Evolutionary conservation across 2,329 filamentous ascomycete species (phyloP).

Genomic region (Magnaporthiopsis incrustans): DNA sequence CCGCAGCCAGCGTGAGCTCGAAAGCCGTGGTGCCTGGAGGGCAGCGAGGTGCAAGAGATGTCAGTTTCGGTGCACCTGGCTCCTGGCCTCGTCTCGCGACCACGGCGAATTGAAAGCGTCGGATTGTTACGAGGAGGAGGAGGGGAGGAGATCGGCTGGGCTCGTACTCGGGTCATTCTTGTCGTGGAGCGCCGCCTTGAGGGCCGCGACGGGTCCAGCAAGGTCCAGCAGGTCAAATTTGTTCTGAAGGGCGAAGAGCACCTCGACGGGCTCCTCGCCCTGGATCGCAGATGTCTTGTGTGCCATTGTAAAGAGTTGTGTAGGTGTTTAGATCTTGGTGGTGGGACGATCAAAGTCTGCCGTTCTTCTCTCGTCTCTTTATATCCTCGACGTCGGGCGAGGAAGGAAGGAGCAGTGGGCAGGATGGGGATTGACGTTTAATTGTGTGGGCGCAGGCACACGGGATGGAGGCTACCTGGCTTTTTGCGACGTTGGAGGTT

Average conservation of each 20-base stretch:
- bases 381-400: too few species aligned
- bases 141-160: not conserved
- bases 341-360: not conserved
- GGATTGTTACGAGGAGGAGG: not conserved
- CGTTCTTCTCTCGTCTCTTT: not conserved
- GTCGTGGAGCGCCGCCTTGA: constrained; percentile 43
- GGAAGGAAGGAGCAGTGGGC: not conserved
- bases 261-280: constrained; percentile 48
- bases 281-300: constrained; percentile 50
- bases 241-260: constrained; percentile 52
- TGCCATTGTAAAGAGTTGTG: constrained; percentile 42
- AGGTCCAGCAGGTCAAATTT: constrained; percentile 54
- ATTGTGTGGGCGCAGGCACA: constrained; percentile 5
- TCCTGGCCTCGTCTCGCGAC: constrained; percentile 3
- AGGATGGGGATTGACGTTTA: constrained; percentile 2
- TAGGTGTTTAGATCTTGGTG: not conserved
- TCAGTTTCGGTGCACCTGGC: constrained; percentile 1
- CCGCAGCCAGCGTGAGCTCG: constrained; percentile 46
- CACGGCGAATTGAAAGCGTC: constrained; percentile 9
- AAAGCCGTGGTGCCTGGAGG: constrained; percentile 46
- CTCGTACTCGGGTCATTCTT: constrained; percentile 43
- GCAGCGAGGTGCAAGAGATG: constrained; percentile 4
- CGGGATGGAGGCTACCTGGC: not conserved
- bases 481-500: constrained; percentile 15
- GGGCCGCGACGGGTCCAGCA: constrained; percentile 45